phyloP scores from a whole-genome alignment of 1,139 yeast genomes.

The Candida pseudoviswanathii region DNA sequence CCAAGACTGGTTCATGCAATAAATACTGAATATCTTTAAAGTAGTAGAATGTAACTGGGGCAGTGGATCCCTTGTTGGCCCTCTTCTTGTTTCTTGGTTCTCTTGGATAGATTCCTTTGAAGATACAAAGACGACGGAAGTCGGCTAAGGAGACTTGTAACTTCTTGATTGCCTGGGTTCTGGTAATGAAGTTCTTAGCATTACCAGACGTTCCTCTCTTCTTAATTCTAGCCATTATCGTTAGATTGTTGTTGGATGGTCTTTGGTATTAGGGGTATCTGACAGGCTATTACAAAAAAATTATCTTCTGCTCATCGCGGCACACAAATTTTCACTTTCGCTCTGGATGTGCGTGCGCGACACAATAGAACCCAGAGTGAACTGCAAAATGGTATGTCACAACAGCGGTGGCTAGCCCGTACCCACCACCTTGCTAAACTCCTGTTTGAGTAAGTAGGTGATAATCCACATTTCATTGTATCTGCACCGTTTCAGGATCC shows the following conservation, averaged over 20 bases:
- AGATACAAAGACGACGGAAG: conserved; percentile 94
- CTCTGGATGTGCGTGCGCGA: too few relatives aligned
- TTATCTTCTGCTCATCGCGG: not conserved
- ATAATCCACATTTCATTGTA: conserved; percentile 30
- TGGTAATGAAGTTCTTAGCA: conserved; percentile 88
- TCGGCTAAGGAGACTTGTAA: conserved; percentile 96
- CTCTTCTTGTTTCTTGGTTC: conserved; percentile 96
- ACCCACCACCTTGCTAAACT: conserved; percentile 11
- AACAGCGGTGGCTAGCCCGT: too few relatives aligned
- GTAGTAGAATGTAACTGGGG: conserved; percentile 93
- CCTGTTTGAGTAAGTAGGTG: conserved; percentile 22
- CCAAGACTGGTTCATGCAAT: conserved; percentile 91
- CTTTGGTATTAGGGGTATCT: not conserved
- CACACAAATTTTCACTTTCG: not conserved
- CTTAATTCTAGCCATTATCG: conserved; percentile 45
- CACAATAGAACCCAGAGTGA: too few relatives aligned
- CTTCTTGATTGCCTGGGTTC: conserved; percentile 93
- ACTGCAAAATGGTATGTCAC: too few relatives aligned
- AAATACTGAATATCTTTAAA: conserved; percentile 92
- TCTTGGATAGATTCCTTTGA: conserved; percentile 95
- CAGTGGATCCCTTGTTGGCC: conserved; percentile 96
- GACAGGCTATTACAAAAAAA: not conserved
- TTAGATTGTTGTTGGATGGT: not conserved
- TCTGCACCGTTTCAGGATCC: conserved; percentile 6
- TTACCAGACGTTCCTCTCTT: conserved; percentile 87